phyloP scores from a whole-genome alignment of 2,329 filamentous ascomycete genomes.

The Ceratocystis eucalypticola region DNA sequence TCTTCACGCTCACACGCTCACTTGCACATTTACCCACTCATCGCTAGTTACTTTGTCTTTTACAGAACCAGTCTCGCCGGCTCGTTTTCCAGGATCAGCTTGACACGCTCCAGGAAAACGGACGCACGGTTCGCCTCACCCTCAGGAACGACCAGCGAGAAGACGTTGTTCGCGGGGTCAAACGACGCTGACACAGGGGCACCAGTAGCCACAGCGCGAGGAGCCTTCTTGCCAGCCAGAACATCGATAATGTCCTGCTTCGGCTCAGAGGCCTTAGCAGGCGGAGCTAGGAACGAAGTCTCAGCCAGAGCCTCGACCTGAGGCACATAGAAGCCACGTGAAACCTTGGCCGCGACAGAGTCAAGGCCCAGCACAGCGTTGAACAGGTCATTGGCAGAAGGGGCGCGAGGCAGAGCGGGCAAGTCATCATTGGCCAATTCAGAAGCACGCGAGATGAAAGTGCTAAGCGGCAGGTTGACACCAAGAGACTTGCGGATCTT shows the following conservation, averaged over 20 bases:
- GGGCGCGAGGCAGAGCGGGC: slow-evolving; percentile 42
- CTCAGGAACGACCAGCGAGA: slow-evolving; percentile 66
- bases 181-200: slow-evolving; percentile 30
- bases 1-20: neutral
- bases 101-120: slow-evolving; percentile 74
- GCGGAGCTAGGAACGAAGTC: slow-evolving; percentile 28
- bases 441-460: slow-evolving; percentile 73
- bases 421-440: slow-evolving; percentile 80
- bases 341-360: slow-evolving; percentile 34
- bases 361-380: slow-evolving; percentile 69
- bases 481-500: slow-evolving; percentile 66
- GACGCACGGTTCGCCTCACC: slow-evolving; percentile 70
- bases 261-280: slow-evolving; percentile 25
- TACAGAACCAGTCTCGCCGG: slow-evolving; percentile 59
- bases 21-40: slow-evolving; percentile 8
- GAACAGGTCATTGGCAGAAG: slow-evolving; percentile 72
- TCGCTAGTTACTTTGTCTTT: slow-evolving; percentile 20
- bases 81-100: slow-evolving; percentile 67
- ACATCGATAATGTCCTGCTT: slow-evolving; percentile 69
- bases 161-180: slow-evolving; percentile 54
- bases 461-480: slow-evolving; percentile 68
- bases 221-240: slow-evolving; percentile 36
- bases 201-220: slow-evolving; percentile 24
- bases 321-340: slow-evolving; percentile 54
- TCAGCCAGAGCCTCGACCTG: slow-evolving; percentile 50